These are phyloP conservation scores for Metschnikowia lochheadii DNA, from an alignment of 805 yeast genomes.

Conservation along the genomic window DNA sequence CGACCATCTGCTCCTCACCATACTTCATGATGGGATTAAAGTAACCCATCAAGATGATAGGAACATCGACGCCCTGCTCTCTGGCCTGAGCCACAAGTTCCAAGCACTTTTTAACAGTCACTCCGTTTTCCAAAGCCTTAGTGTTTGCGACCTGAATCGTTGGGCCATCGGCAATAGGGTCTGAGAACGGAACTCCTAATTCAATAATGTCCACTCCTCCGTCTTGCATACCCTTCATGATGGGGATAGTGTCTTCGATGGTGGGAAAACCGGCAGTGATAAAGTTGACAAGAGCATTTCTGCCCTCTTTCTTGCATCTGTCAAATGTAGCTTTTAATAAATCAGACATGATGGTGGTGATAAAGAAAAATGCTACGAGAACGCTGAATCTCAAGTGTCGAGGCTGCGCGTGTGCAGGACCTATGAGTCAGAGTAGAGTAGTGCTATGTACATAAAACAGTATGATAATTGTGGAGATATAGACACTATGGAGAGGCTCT, in stretches of 20 bases:
- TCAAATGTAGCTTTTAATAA: conserved; percentile 57
- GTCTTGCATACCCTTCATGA: conserved; percentile 81
- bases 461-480: background rate
- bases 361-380: background rate
- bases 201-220: conserved; percentile 97
- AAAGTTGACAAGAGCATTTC: conserved; percentile 87
- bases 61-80: conserved; percentile 76
- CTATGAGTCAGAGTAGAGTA: conserved; percentile 2
- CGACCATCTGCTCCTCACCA: conserved; percentile 81
- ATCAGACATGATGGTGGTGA: conserved; percentile 41
- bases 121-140: conserved; percentile 77
- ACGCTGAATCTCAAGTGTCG: background rate
- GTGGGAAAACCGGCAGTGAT: conserved; percentile 94
- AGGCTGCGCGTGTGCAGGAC: background rate
- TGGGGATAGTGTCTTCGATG: conserved; percentile 80
- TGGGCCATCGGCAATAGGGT: conserved; percentile 99
- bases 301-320: conserved; percentile 57
- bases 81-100: conserved; percentile 76
- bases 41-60: conserved; percentile 94
- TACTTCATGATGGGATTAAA: conserved; percentile 88
- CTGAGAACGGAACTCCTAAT: conserved; percentile 93
- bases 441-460: background rate
- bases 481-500: background rate
- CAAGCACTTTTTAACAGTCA: conserved; percentile 64
- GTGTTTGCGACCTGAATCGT: conserved; percentile 88